Percentiles rank a stretch among this genome's conserved stretches.
Conservation (phyloP, 1,139 yeast genomes). For the Hansenula sp. region DNA sequence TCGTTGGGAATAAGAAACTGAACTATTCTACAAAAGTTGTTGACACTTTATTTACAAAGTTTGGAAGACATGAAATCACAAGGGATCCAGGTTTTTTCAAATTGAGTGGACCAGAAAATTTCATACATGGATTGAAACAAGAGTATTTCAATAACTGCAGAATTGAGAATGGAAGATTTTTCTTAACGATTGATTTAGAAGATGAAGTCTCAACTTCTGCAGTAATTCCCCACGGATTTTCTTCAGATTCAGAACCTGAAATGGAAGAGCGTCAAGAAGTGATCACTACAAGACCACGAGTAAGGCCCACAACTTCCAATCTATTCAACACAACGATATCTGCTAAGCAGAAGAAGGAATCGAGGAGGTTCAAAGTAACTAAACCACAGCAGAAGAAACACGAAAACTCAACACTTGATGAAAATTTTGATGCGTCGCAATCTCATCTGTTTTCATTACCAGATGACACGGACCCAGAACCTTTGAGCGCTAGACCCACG, state of each 20-base stretch:
- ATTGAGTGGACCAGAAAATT: neutral
- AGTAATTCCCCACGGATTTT: neutral
- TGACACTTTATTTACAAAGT: neutral
- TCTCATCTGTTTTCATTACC: neutral
- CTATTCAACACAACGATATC: no score
- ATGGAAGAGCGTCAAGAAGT: neutral
- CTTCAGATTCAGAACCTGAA: neutral
- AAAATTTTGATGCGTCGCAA: no score
- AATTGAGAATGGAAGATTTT: neutral
- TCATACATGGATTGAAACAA: neutral
- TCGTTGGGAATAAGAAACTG: neutral
- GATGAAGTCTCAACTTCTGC: neutral
- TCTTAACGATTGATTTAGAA: neutral
- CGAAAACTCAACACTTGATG: neutral
- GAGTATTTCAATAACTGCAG: neutral
- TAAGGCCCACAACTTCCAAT: no score
- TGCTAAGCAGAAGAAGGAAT: no score
- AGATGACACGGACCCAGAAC: neutral
- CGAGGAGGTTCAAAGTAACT: no score
- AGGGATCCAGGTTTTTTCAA: neutral
- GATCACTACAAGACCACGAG: neutral
- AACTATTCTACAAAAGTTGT: neutral
- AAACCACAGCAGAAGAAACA: neutral
- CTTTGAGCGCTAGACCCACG: neutral
- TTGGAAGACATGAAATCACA: neutral